Evolutionary conservation across 139 green algal species (phyloP), one percentile per base, ranked within the genome.

Genomic region (Nannochloris sp.): DNA sequence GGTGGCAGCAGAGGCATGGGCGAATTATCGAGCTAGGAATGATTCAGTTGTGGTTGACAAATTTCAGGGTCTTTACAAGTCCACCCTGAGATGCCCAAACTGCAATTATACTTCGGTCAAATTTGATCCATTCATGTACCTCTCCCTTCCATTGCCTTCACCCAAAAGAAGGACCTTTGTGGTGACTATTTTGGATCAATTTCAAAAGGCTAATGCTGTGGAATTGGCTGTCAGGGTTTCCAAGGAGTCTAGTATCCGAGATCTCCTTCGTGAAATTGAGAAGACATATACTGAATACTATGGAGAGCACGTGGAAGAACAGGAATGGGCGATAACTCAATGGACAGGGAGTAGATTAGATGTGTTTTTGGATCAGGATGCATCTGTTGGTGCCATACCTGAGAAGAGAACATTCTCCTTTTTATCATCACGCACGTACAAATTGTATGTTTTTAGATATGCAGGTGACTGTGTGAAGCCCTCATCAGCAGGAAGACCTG

Each of bases 51-150:
- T 98, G 2, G 92, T 96, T 9, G 91, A 97, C 81, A 73, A 85
- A 55, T 95, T 92, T 65, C 84, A 91, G 77, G 84, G 68, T 17
- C 26, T 83, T 43, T 48, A 88, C 78, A 94, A 93, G 72, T 92
- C 82, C 29, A 89, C 78, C 1, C 75, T 97, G 20, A 81, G 86
- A 46, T 97, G 91, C 67, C 91, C 91, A 3, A 45, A 79, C 2
- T 98, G 92, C 76, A 29, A 60, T 55, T 76, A 84, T 67, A 70
- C 65, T 37, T 86, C 69, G 9, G 71, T 88, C 53, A 96, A 93
- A 65, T 96, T 97, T 65, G 92, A 98, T 75, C 89, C 92, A 2
- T 93, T 95, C 79, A 96, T 96, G 87, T 96, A 96, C 72, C 74
- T 97, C 20, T 90, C 89, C 1, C 82, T 98, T 68, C 90, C 87